A percentile compares a stretch with the other conserved stretches of the same genome.
Evolutionary conservation across 1,284 basidiomycete species (phyloP).

Genomic region (Ganoderma multipileum): DNA sequence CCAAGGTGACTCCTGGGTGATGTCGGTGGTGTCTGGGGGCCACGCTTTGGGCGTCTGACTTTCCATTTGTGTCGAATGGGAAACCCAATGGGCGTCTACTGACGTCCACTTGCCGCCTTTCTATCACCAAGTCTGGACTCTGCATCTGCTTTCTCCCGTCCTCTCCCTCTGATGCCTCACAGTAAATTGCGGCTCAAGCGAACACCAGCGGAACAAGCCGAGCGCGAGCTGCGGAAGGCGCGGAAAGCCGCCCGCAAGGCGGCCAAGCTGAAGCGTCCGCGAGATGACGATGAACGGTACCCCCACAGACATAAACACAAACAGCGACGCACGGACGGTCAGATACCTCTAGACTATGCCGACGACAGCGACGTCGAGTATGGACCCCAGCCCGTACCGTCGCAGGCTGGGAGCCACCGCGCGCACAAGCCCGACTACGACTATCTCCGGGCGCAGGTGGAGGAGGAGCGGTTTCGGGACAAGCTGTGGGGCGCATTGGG

Average conservation of each 20-base stretch:
- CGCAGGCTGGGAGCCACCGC: conserved; percentile 25
- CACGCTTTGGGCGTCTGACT: no score
- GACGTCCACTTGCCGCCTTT: no score
- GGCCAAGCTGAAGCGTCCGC: conserved; percentile 38
- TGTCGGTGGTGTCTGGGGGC: no score
- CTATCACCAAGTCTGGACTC: no score
- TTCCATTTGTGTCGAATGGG: no score
- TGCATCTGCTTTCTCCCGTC: no score
- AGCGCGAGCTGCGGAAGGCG: conserved; percentile 57
- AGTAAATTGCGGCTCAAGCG: conserved; percentile 54
- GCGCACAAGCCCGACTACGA: conserved; percentile 57
- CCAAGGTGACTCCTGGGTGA: no score
- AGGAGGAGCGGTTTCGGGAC: conserved; percentile 71
- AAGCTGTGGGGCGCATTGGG: conserved; percentile 74
- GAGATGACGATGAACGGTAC: conserved; percentile 9
- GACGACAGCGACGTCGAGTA: conserved; percentile 36
- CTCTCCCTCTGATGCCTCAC: no score
- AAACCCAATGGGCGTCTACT: no score
- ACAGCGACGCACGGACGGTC: conserved; percentile 25
- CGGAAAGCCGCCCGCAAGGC: conserved; percentile 51
- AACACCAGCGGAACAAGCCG: conserved; percentile 72
- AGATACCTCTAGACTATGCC: not conserved
- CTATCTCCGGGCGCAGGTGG: conserved; percentile 57
- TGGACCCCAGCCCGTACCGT: conserved; percentile 37
- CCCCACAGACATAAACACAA: conserved; percentile 15